A percentile compares a stretch with the other conserved stretches of the same genome.
Conservation (phyloP, 768 basidiomycete species). For the Boletales sp. region DNA sequence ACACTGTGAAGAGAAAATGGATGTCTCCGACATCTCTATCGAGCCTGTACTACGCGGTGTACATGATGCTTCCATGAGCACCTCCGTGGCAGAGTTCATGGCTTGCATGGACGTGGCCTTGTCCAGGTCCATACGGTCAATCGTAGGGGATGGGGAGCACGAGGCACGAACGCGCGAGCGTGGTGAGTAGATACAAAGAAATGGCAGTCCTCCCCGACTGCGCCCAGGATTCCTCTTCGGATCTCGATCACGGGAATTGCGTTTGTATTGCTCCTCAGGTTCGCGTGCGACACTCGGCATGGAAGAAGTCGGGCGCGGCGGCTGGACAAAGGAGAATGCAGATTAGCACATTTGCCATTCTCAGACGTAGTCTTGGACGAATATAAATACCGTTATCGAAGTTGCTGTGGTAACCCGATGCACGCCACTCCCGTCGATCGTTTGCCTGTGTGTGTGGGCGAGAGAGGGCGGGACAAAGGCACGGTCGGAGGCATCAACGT, state of each 20-base stretch:
- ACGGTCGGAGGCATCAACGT: conserved; percentile 5
- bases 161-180: conserved; percentile 13
- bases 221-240: conserved; percentile 13
- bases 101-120: conserved; percentile 8
- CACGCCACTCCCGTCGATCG: conserved; percentile 15
- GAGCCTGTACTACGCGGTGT: conserved; percentile 20
- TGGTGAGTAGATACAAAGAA: conserved; percentile 18
- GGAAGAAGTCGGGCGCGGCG: conserved; percentile 17
- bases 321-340: conserved; percentile 16
- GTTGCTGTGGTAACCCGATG: conserved; percentile 24
- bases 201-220: conserved; percentile 17
- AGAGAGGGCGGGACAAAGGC: not conserved
- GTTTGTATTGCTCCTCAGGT: conserved; percentile 7
- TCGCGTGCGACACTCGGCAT: conserved; percentile 13
- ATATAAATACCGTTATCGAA: conserved; percentile 29
- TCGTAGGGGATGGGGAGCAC: conserved; percentile 1
- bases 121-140: conserved; percentile 3
- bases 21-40: conserved; percentile 17
- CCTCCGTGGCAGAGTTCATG: conserved; percentile 18
- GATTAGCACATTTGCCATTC: conserved; percentile 21
- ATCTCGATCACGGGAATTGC: conserved; percentile 11
- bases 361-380: conserved; percentile 7
- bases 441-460: conserved; percentile 11
- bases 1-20: conserved; percentile 22
- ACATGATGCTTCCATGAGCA: conserved; percentile 19